Percentiles rank a stretch among this genome's conserved stretches.
These are phyloP conservation scores for Megacollybia platyphylla DNA, from an alignment of 1,284 basidiomycete genomes.

Conservation along the genomic window DNA sequence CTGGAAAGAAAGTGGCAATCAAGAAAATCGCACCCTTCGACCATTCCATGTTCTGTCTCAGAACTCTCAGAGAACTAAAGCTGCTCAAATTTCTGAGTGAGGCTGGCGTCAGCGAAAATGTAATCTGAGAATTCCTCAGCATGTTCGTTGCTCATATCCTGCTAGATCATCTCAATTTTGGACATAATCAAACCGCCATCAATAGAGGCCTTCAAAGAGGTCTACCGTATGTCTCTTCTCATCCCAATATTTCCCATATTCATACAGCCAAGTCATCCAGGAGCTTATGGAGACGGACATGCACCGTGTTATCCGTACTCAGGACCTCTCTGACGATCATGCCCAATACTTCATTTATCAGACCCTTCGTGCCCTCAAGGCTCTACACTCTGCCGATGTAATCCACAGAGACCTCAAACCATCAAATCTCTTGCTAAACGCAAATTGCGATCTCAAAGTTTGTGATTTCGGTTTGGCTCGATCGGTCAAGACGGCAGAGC, in stretches of 20 bases:
- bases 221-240: conserved; percentile 69
- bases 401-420: conserved; percentile 95
- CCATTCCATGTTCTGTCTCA: conserved; percentile 83
- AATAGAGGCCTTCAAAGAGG: conserved; percentile 89
- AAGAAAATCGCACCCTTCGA: conserved; percentile 92
- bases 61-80: conserved; percentile 81
- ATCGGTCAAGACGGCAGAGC: conserved; percentile 76
- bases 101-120: conserved; percentile 87
- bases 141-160: conserved; percentile 6
- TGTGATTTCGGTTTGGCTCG: conserved; percentile 90
- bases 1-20: conserved; percentile 74
- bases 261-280: conserved; percentile 27
- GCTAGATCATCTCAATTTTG: conserved; percentile 86
- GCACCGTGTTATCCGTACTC: conserved; percentile 79
- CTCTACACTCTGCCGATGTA: conserved; percentile 88
- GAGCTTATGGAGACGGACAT: conserved; percentile 77
- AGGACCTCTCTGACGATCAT: conserved; percentile 80
- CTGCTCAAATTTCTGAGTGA: conserved; percentile 85
- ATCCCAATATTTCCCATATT: conserved; percentile 61
- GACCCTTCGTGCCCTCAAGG: conserved; percentile 88
- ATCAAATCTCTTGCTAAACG: conserved; percentile 89
- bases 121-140: conserved; percentile 24
- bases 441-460: conserved; percentile 93
- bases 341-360: conserved; percentile 89
- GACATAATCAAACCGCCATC: conserved; percentile 89